Base-by-base conservation (phyloP, 208 protist species). In the Crithidia expoeki region DNA sequence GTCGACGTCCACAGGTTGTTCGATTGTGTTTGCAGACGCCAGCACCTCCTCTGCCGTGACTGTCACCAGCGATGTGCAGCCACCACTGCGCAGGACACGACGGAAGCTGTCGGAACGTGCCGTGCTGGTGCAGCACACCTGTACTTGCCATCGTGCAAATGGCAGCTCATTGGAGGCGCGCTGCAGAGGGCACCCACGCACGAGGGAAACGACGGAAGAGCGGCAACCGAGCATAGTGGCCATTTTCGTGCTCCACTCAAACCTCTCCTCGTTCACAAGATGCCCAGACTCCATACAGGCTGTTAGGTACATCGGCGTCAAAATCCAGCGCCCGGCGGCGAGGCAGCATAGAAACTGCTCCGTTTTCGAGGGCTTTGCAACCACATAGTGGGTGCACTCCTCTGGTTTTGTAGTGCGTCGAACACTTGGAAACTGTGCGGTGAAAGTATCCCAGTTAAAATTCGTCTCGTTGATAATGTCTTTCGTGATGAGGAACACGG, bases 361-460 rank as follows among this genome's bases (percentile, higher is more conserved):
- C 32, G 89, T 88, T 52, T 83, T 81, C 30, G 78, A 79, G 46
- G 80, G 80, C 61, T 79, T 86, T n/a, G 49, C 72, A 6, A 83
- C 89, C 23, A 94, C 61, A 17, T 89, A 89, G 57, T 94, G 89
- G 40, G 86, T 94, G 76, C 89, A 92, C 23, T 83, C 84, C 34
- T 89, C 80, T 14, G 81, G 61, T 14, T 70, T 81, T 17, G 17
- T 75, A 1, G 77, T 77, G 25, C 51, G 57, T 21, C 55, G 62
- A n/a, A 68, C 33, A 16, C 38, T 53, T 14, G 75, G 69, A 47
- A 76, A 72, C 25, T 33, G 17, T 9, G 32, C 25, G 1, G 47
- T 40, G 25, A 81, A 76, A 3, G 25, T 33, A 14, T 61, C 60
- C 32, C 60, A 68, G 60, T 81, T 59, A 25, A 72, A 47, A 7